Evolutionary conservation across 2,329 filamentous ascomycete genomes (phyloP), one percentile per base, ranked within the genome.

Genomic region (Cladosporium halotolerans): DNA sequence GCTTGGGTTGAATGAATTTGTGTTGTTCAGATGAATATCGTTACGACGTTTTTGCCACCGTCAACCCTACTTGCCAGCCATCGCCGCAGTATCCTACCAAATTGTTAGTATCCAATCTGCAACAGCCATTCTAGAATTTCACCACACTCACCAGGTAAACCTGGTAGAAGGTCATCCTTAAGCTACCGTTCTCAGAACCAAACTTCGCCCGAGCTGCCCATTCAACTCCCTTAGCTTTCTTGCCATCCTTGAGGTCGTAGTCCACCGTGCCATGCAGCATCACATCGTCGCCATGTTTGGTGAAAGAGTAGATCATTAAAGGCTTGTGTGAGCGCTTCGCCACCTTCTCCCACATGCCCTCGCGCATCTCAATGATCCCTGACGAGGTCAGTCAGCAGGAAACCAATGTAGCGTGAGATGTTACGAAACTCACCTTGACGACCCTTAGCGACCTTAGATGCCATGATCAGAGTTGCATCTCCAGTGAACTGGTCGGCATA

Each of bases 141-240:
- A 4, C 23, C 23, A 13, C n/a, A 69, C 75, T 68, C 56, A 79
- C 77, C 59, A 80, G 56, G 61, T 79, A 80, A 5, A 80, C 76
- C 62, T 80, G 77, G 63, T 81, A 80, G 57, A 74, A 77, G 31
- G 71, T 67, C 70, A 79, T 72, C 66, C 73, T 79, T 63, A 81
- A 76, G 58, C 73, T 74, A 3, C 76, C 80, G 43, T 77, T 74
- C 42, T 71, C 70, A 5, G 77, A 75, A 28, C 73, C 66, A 42
- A 85, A 72, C 50, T 78, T 70, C 3, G 77, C 80, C 56, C 77
- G 69, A 48, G 73, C 80, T 14, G 77, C 76, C 80, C 80, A 83
- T 9, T 80, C 77, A 3, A 79, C 63, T 2, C 62, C 62, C 3
- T 67, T 66, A 5, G 62, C 62, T 47, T 71, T 68, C 28, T 70